Evolutionary conservation across 2,329 filamentous ascomycete species (phyloP).

Genomic region (Colletotrichum tropicale): DNA sequence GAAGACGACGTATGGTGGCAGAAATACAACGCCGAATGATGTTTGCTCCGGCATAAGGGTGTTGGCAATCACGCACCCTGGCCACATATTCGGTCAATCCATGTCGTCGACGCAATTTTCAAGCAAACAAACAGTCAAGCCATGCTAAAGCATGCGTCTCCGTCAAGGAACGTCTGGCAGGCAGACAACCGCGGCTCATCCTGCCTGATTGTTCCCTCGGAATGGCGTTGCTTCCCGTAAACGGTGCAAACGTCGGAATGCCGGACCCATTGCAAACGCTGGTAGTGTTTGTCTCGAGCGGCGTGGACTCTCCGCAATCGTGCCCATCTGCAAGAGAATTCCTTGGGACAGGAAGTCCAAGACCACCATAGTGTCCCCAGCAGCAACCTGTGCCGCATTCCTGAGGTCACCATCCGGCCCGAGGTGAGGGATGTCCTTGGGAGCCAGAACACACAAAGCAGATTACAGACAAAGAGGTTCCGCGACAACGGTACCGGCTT

Average conservation of each 20-base stretch:
- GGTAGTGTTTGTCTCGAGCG: neutral
- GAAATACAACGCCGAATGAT: neutral
- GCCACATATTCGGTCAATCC: neutral
- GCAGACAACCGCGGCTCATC: neutral
- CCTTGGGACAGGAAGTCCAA: neutral
- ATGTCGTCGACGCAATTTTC: neutral
- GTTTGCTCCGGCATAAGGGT: neutral
- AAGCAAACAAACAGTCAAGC: neutral
- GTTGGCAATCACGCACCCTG: neutral
- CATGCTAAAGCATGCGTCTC: neutral
- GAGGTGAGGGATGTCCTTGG: neutral
- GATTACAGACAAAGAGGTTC: neutral
- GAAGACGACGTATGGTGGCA: neutral
- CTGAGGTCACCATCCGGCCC: neutral
- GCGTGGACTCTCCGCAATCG: neutral
- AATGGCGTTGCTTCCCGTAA: neutral
- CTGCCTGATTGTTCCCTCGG: neutral
- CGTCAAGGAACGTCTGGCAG: neutral
- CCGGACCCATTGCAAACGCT: neutral
- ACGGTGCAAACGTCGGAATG: neutral
- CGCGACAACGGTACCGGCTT: neutral
- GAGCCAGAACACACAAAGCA: neutral
- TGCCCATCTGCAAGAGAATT: neutral
- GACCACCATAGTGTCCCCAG: neutral
- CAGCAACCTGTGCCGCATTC: neutral